Conservation (phyloP, 163 green algal species). For the Coccomyxa subellipsoidea region DNA sequence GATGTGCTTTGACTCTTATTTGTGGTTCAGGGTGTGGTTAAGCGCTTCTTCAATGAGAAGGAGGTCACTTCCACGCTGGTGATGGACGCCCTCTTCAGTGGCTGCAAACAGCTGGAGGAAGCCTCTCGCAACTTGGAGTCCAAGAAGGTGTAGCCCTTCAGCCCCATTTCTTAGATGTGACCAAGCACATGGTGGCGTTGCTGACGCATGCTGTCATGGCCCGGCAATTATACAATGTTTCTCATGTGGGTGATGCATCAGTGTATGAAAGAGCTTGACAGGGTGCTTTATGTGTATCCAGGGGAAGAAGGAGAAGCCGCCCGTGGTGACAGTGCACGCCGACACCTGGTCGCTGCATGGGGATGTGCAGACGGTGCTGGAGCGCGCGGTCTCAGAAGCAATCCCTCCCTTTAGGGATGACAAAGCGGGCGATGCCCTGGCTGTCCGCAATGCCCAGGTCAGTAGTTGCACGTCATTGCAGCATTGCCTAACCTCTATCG, state of each 20-base stretch:
- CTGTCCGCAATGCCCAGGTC: constrained; percentile 49
- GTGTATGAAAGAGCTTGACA: no score
- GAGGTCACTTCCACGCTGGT: constrained; percentile 97
- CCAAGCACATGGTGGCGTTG: not conserved
- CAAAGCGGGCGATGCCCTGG: constrained; percentile 51
- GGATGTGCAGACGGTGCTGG: constrained; percentile 47
- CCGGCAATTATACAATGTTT: no score
- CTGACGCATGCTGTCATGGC: no score
- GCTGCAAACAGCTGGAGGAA: constrained; percentile 81
- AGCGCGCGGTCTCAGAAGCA: constrained; percentile 52
- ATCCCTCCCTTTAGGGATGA: constrained; percentile 54
- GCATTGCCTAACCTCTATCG: no score
- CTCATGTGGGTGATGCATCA: no score
- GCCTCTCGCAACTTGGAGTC: constrained; percentile 3
- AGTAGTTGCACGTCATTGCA: not conserved
- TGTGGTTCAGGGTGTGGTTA: constrained; percentile 72
- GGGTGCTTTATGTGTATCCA: no score
- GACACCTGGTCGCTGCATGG: constrained; percentile 40
- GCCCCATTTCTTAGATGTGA: not conserved
- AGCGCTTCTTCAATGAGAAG: constrained; percentile 99
- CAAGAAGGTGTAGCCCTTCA: constrained; percentile 6
- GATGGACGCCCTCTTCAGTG: constrained; percentile 93
- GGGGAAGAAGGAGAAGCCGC: constrained; percentile 17
- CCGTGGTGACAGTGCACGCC: constrained; percentile 17
- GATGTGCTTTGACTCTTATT: no score